Conservation (phyloP, 148 eudicot species). For the Pharnaceum exiguum region DNA sequence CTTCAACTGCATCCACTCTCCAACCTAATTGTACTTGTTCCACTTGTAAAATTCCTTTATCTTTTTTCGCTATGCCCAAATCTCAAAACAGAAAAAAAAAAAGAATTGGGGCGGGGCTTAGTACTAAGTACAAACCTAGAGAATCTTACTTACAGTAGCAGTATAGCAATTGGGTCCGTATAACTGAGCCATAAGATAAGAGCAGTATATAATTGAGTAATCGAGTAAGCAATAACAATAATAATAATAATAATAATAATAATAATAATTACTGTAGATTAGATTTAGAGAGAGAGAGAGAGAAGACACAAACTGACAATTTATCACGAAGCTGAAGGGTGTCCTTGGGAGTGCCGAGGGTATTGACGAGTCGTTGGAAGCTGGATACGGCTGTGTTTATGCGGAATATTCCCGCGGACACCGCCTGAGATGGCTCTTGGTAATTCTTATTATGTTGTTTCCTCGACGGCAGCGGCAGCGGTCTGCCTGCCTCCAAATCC, state of each 20-base stretch:
- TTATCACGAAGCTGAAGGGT: constrained; percentile 51
- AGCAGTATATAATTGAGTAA: too few relatives aligned
- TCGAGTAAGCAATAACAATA: neutral
- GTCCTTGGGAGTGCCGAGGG: constrained; percentile 63
- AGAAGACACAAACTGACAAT: constrained; percentile 26
- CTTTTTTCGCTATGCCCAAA: too few relatives aligned
- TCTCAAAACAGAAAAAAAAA: neutral
- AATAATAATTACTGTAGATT: too few relatives aligned
- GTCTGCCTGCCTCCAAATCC: constrained; percentile 45
- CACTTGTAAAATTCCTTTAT: too few relatives aligned
- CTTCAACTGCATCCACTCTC: too few relatives aligned
- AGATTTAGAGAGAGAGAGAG: neutral
- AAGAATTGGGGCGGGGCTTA: too few relatives aligned
- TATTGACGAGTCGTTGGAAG: constrained; percentile 46
- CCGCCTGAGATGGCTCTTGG: constrained; percentile 39
- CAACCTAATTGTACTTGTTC: too few relatives aligned
- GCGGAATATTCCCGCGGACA: constrained; percentile 48
- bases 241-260: neutral
- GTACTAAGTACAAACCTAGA: too few relatives aligned
- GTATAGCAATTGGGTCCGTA: too few relatives aligned
- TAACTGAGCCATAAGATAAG: too few relatives aligned
- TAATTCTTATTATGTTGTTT: constrained; percentile 1
- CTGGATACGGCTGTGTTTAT: constrained; percentile 55
- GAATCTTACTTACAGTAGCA: too few relatives aligned
- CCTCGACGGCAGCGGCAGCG: constrained; percentile 2